phyloP scores from a whole-genome alignment of 75 land plant species.

The Cunninghamia lanceolata region DNA sequence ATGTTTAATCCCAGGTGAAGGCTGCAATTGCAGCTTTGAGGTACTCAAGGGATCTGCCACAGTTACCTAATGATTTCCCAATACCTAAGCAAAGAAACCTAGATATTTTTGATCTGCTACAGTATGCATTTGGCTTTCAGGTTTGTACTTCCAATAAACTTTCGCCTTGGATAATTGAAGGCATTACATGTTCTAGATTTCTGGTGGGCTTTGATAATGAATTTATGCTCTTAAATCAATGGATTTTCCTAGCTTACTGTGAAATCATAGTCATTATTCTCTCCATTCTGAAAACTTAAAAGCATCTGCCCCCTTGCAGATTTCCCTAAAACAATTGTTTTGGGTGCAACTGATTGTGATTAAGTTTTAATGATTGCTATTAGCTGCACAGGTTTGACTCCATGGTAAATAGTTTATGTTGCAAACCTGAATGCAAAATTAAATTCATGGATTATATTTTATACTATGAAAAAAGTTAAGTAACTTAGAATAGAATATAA shows the following conservation, averaged over 20 bases:
- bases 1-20: constrained; percentile 49
- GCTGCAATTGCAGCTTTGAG: constrained; percentile 71
- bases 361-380: neutral
- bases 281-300: neutral
- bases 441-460: neutral
- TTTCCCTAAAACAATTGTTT: neutral
- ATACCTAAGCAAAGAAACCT: constrained; percentile 39
- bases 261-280: neutral
- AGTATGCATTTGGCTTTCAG: constrained; percentile 97
- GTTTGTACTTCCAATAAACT: constrained; percentile 26
- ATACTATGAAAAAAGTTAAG: neutral
- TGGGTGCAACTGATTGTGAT: neutral
- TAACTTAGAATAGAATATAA: neutral
- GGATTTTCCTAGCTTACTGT: neutral
- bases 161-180: neutral
- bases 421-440: neutral
- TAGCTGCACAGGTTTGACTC: neutral
- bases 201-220: neutral
- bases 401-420: neutral
- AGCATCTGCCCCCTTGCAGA: neutral
- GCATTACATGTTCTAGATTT: too few species aligned
- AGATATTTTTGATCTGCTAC: constrained; percentile 89
- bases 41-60: constrained; percentile 55
- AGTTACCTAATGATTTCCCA: constrained; percentile 57
- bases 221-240: neutral